Evolutionary conservation across 1,139 yeast species (phyloP), one percentile per base, ranked within the genome.

Genomic region (Saccharomycopsis hybrid): DNA sequence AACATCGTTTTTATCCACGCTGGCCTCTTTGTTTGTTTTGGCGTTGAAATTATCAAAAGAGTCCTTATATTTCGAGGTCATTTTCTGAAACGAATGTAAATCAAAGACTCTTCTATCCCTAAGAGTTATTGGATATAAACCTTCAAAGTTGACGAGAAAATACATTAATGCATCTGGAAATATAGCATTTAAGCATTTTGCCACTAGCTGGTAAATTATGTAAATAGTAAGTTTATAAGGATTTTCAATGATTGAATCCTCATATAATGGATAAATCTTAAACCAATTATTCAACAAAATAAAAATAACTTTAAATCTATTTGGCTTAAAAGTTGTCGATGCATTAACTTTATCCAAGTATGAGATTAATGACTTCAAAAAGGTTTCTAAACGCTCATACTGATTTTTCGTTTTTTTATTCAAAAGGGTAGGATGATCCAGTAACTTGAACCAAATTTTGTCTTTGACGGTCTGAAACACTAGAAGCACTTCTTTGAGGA

Each of bases 111-210:
- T 37, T 5, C 32, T 24, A 28, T 43, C 50, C 18, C 44, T 40
- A 9, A 43, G n/a, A 3, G 43, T 13, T 8, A 38, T 30, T 13
- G 53, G 53, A 36, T 35, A 50, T 27, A 46, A 29, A 9, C 53
- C 53, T 25, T 48, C 53, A 43, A 47, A 47, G 4, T 9, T 24
- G 9, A 43, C 32, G 18, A 50, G 33, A 25, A 46, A 50, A 29
- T 24, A 37, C 11, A 36, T 30, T 3, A 29, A 25, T 9, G 31
- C 28, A 24, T 42, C 43, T 1, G 53, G 53, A 29, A 49, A 48
- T 18, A 47, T 40, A 9, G 47, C 49, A 32, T 33, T 41, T 9
- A 50, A 38, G 5, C 33, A 18, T 24, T 46, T 50, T n/a, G 47
- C 18, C 9, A 46, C 38, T 8, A 42, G 18, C 31, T 35, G 43